These are phyloP conservation scores for Striga asiatica DNA, from an alignment of 257 asterid species.

Conservation along the genomic window DNA sequence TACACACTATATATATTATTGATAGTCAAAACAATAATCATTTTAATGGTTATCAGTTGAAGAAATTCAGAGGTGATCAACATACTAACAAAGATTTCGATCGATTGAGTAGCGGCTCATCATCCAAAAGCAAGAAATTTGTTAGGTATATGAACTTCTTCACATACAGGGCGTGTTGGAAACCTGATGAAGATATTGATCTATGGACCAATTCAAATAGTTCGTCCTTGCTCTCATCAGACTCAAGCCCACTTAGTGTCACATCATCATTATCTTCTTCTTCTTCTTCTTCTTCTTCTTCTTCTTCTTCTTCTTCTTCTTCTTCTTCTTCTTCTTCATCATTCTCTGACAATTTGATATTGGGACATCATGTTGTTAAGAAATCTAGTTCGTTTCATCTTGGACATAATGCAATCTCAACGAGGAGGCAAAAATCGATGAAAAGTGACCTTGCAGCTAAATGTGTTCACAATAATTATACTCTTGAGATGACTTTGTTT, in stretches of 20 bases:
- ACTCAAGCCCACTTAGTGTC: not conserved
- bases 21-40: not conserved
- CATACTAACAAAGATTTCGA: not conserved
- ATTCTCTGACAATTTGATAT: not conserved
- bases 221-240: slow-evolving; percentile 26
- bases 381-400: slow-evolving; percentile 12
- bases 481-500: slow-evolving; percentile 23
- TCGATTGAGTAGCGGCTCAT: slow-evolving; percentile 12
- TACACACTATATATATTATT: not conserved
- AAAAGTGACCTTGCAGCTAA: not conserved
- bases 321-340: slow-evolving; percentile 14
- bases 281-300: slow-evolving; percentile 19
- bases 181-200: not conserved
- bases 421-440: not conserved
- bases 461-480: not conserved
- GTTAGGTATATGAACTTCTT: slow-evolving; percentile 13
- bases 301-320: slow-evolving; percentile 16
- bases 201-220: slow-evolving; percentile 15
- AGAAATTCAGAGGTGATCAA: slow-evolving; percentile 8
- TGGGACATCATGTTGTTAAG: slow-evolving; percentile 17
- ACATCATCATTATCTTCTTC: slow-evolving; percentile 14
- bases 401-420: not conserved
- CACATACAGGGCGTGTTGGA: slow-evolving; percentile 8
- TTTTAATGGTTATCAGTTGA: slow-evolving; percentile 14
- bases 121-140: slow-evolving; percentile 17